Base-by-base conservation (phyloP, 345 rosid species). In the Erodium maritimum region DNA sequence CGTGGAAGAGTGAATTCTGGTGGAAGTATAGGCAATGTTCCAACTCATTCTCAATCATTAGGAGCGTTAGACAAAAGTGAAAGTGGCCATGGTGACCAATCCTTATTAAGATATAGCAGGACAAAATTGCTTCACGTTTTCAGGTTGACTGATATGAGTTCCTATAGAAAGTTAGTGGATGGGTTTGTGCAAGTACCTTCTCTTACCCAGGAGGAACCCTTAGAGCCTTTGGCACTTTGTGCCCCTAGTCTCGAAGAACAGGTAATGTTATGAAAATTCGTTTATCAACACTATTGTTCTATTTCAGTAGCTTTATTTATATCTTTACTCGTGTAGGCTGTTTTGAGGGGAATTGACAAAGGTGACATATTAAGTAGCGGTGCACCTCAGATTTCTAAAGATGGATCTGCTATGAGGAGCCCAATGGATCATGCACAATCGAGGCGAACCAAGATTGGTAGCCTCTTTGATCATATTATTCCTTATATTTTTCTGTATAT, bases 341-440 rank as follows among this genome's bases (percentile, higher is more conserved):
- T 87, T 67, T 65, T 94, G 73, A 80, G 84, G 62, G 96, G 81
- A 65, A 90, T 94, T 75, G 87, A 82, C 69, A 78, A 81, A 66
- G 99, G 96, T 52, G 95, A 87, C 17, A 73, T 83, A 21, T 77
- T 86, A 55, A 82, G 91, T 61, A 89, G 96, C 45, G 87, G 91
- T 57, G 94, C 94, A 33, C 82, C 91, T 52, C 96, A 80, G 69
- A 64, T 71, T 19, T 64, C 85, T 11, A 93, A 87, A 78, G 95
- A 89, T 67, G 89, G 82, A 54, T 66, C 81, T 33, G 53, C 55
- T 22, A 93, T 86, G 21, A 61, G 79, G 65, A 83, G 70, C 72
- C 37, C 79, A 0, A 52, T 34, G 1, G 95, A 86, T 57, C 65
- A 58, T 57, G 56, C 79, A 21, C 85, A 77, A 61, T 71, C 87